These are phyloP conservation scores for Clitoria ternatea DNA, from an alignment of 306 rosid species.

Conservation along the genomic window DNA sequence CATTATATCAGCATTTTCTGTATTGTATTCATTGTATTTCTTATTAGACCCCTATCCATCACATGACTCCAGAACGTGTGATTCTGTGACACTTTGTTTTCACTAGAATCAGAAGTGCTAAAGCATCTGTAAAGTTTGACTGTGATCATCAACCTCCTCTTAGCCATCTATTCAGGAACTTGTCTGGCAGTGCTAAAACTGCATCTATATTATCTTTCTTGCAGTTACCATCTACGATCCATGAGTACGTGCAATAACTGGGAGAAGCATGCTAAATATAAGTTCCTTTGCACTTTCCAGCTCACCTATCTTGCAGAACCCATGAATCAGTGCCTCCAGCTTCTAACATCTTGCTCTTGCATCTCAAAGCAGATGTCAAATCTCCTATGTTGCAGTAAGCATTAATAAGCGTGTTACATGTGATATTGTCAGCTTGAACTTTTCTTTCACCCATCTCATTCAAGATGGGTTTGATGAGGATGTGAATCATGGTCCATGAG, in stretches of 20 bases:
- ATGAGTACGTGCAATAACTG: conserved; percentile 60
- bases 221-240: conserved; percentile 76
- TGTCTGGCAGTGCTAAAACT: conserved; percentile 53
- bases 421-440: conserved; percentile 71
- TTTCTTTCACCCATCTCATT: conserved; percentile 74
- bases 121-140: conserved; percentile 61
- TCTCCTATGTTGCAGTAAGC: conserved; percentile 84
- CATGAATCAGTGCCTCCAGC: conserved; percentile 81
- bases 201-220: conserved; percentile 52
- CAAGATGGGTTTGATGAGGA: conserved; percentile 70
- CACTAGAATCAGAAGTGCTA: conserved; percentile 37
- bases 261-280: conserved; percentile 69
- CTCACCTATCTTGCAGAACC: conserved; percentile 60
- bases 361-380: conserved; percentile 68
- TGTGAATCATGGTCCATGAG: conserved; percentile 71
- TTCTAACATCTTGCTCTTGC: conserved; percentile 71
- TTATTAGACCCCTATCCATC: conserved; percentile 58
- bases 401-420: conserved; percentile 88
- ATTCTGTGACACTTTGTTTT: conserved; percentile 35
- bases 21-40: conserved; percentile 52
- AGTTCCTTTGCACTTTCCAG: conserved; percentile 58
- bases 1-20: conserved; percentile 33
- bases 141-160: conserved; percentile 64
- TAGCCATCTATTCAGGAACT: conserved; percentile 59
- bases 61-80: conserved; percentile 75